Percentiles rank a stretch among this genome's conserved stretches.
Conservation (phyloP, 129 eudicot species). For the Centaurea solstitialis region DNA sequence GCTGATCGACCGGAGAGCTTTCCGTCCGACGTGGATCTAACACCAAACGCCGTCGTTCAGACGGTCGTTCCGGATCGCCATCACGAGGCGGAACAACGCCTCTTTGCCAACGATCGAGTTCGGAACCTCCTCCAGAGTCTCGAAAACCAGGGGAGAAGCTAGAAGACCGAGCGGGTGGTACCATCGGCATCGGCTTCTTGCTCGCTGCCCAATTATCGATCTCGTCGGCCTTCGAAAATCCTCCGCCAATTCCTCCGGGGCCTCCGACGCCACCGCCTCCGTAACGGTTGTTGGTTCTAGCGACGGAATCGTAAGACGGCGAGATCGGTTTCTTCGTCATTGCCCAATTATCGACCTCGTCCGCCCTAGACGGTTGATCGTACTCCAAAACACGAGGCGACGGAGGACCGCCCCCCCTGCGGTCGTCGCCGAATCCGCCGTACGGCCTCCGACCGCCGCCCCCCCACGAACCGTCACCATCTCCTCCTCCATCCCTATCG, state of each 20-base stretch:
- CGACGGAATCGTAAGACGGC: slow-evolving; percentile 25
- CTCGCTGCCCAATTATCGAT: slow-evolving; percentile 64
- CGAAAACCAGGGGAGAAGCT: slow-evolving; percentile 58
- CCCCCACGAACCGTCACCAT: slow-evolving; percentile 50
- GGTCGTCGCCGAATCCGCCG: slow-evolving; percentile 58
- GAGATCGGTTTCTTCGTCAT: slow-evolving; percentile 43
- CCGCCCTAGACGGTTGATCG: slow-evolving; percentile 75
- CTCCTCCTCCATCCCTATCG: slow-evolving; percentile 31
- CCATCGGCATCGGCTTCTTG: slow-evolving; percentile 48
- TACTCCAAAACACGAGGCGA: slow-evolving; percentile 51
- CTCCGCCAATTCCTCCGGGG: slow-evolving; percentile 30
- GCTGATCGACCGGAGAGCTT: slow-evolving; percentile 16
- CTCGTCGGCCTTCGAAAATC: slow-evolving; percentile 76
- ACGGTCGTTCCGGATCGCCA: slow-evolving; percentile 21
- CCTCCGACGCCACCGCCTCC: slow-evolving; percentile 25
- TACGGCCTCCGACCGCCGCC: slow-evolving; percentile 41
- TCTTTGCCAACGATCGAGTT: slow-evolving; percentile 65
- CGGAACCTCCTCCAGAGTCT: slow-evolving; percentile 58
- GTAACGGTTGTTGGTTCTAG: slow-evolving; percentile 37
- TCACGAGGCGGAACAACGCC: slow-evolving; percentile 24
- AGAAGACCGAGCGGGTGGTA: slow-evolving; percentile 40
- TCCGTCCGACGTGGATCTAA: slow-evolving; percentile 50
- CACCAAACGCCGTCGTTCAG: slow-evolving; percentile 45
- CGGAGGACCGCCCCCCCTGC: slow-evolving; percentile 38
- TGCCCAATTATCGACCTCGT: slow-evolving; percentile 80